Conservation (phyloP, 2,329 filamentous ascomycete genomes). For the Diaporthe batatas region DNA sequence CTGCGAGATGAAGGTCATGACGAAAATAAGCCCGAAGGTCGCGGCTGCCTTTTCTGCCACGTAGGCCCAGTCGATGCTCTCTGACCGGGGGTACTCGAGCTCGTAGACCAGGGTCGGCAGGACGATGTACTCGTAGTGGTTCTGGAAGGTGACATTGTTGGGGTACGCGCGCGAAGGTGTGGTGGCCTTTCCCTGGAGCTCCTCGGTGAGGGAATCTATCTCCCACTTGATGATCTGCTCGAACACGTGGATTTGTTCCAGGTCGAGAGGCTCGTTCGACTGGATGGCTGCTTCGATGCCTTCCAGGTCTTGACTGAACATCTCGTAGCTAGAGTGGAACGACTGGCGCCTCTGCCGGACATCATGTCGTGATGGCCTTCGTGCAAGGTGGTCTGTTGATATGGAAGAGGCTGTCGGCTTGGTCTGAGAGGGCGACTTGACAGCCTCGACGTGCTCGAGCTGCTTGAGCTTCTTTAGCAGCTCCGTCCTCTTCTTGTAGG, state of each 20-base stretch:
- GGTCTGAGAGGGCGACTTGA: slow-evolving; percentile 57
- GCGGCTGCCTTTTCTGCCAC: slow-evolving; percentile 79
- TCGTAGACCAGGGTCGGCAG: slow-evolving; percentile 85
- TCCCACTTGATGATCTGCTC: slow-evolving; percentile 76
- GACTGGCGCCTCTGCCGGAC: slow-evolving; percentile 59
- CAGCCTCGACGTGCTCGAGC: slow-evolving; percentile 66
- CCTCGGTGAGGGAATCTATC: slow-evolving; percentile 73
- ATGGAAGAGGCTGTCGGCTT: slow-evolving; percentile 57
- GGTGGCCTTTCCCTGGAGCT: slow-evolving; percentile 74
- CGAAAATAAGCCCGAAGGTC: slow-evolving; percentile 78
- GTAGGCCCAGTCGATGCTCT: slow-evolving; percentile 80
- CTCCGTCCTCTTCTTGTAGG: slow-evolving; percentile 64
- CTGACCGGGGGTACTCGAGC: slow-evolving; percentile 78
- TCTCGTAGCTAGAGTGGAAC: slow-evolving; percentile 48
- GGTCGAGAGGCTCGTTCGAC: slow-evolving; percentile 69
- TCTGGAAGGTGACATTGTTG: slow-evolving; percentile 73
- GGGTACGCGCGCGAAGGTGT: slow-evolving; percentile 69
- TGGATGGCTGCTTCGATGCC: slow-evolving; percentile 73
- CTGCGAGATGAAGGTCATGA: slow-evolving; percentile 85
- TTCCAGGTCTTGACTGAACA: slow-evolving; percentile 64
- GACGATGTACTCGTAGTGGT: slow-evolving; percentile 80
- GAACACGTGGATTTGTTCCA: slow-evolving; percentile 74
- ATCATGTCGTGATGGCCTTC: slow-evolving; percentile 56
- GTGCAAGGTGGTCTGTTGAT: slow-evolving; percentile 60
- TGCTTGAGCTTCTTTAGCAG: slow-evolving; percentile 66